phyloP scores from a whole-genome alignment of 2,329 filamentous ascomycete species.

The Epichloe coenophiala region DNA sequence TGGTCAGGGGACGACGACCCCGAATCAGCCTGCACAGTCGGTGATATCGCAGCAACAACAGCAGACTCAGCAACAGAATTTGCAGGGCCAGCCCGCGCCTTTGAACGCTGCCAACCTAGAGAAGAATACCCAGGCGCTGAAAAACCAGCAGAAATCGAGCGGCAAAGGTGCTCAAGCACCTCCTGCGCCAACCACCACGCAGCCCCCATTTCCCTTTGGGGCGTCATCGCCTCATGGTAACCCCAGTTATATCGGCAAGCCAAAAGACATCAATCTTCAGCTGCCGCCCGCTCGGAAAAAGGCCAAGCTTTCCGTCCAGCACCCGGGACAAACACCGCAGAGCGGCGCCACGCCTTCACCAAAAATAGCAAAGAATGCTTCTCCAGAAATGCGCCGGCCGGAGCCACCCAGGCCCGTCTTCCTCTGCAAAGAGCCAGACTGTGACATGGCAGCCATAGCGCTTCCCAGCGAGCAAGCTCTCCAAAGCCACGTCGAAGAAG shows the following conservation, averaged over 20 bases:
- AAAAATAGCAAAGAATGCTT: conserved; percentile 32
- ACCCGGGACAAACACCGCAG: conserved; percentile 25
- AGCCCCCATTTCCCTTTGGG: conserved; percentile 43
- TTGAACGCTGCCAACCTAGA: conserved; percentile 36
- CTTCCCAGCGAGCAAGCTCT: conserved; percentile 43
- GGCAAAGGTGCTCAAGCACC: conserved; percentile 37
- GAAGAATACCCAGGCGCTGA: conserved; percentile 36
- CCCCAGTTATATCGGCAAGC: conserved; percentile 39
- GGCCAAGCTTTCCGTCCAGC: conserved; percentile 30
- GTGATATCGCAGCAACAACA: conserved; percentile 9
- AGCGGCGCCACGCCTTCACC: conserved; percentile 30
- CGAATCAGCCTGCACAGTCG: conserved; percentile 11
- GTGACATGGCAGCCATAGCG: conserved; percentile 34
- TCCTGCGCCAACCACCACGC: conserved; percentile 41
- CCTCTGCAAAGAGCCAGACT: conserved; percentile 39
- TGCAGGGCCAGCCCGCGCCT: conserved; percentile 16
- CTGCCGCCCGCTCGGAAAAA: conserved; percentile 46
- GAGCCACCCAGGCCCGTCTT: conserved; percentile 29
- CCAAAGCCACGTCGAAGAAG: conserved; percentile 40
- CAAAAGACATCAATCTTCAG: conserved; percentile 40
- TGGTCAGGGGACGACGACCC: conserved; percentile 15
- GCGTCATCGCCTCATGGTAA: conserved; percentile 45
- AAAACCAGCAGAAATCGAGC: conserved; percentile 21
- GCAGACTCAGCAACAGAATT: conserved; percentile 11
- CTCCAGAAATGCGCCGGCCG: conserved; percentile 28